Conservation (phyloP, 495 filamentous ascomycete species). For the Podospora sp. region DNA sequence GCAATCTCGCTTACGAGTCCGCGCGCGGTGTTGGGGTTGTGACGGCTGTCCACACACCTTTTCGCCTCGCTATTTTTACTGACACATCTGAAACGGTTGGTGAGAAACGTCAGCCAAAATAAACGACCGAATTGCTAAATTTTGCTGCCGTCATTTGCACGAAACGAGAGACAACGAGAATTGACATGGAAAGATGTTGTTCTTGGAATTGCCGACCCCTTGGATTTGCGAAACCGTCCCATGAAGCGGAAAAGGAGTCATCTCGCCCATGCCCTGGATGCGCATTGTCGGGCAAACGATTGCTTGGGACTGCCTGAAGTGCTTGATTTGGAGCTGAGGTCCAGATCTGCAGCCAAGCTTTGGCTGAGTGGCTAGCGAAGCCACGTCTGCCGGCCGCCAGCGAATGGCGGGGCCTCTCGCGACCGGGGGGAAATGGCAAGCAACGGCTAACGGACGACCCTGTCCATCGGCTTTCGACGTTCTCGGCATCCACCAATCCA, state of each 20-base stretch:
- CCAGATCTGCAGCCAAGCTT: constrained; percentile 11
- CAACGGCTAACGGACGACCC: background rate
- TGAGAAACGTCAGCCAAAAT: background rate
- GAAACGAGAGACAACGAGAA: background rate
- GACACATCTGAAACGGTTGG: background rate
- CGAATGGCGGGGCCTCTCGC: constrained; percentile 1
- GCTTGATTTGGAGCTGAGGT: constrained; percentile 6
- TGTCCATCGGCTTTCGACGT: constrained; percentile 1
- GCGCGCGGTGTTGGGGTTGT: background rate
- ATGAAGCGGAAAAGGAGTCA: background rate
- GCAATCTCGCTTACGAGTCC: constrained; percentile 21
- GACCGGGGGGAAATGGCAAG: background rate
- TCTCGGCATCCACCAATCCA: background rate
- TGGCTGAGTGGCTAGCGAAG: constrained; percentile 11
- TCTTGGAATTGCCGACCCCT: background rate
- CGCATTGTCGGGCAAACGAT: background rate
- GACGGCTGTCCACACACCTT: constrained; percentile 3
- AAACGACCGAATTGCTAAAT: background rate
- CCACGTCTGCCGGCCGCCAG: constrained; percentile 4
- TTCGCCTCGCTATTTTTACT: background rate
- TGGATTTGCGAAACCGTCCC: too few species aligned
- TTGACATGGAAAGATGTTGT: background rate
- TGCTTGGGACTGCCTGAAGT: background rate
- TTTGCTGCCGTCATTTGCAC: background rate
- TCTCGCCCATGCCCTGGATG: background rate